Percentiles rank a stretch among this genome's conserved stretches.
These are phyloP conservation scores for Sporothrix protearum DNA, from an alignment of 2,329 filamentous ascomycete species.

Conservation along the genomic window DNA sequence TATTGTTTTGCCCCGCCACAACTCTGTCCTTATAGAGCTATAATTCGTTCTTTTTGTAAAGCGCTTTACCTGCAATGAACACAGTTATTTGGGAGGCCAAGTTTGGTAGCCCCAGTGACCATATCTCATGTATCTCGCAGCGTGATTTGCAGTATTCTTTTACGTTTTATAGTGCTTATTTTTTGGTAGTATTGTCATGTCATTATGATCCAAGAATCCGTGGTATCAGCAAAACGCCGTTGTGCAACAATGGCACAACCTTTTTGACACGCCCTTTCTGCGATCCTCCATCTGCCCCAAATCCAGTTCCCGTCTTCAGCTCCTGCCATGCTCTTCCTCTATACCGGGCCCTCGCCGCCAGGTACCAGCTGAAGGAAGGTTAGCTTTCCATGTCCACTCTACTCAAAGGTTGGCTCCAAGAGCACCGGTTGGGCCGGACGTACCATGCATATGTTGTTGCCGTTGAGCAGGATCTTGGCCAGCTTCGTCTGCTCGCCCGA, in stretches of 20 bases:
- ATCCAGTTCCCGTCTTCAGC: neutral
- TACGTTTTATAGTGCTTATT: neutral
- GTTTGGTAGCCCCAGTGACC: too few species aligned
- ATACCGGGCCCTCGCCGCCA: constrained; percentile 66
- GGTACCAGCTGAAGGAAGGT: constrained; percentile 78
- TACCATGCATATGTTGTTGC: constrained; percentile 99
- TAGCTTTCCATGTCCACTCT: too few species aligned
- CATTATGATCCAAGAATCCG: neutral
- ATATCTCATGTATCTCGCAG: too few species aligned
- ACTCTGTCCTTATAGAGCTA: constrained; percentile 6
- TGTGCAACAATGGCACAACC: neutral
- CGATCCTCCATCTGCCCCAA: constrained; percentile 17
- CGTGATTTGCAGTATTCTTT: too few species aligned
- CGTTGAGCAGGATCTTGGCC: constrained; percentile 91
- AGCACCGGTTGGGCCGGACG: constrained; percentile 31
- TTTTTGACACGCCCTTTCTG: neutral
- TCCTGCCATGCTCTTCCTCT: neutral
- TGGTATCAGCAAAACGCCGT: neutral
- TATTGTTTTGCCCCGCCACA: neutral
- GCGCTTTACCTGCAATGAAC: neutral
- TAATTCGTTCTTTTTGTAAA: neutral
- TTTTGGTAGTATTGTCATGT: neutral
- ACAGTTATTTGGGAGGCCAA: neutral
- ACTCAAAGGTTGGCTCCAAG: too few species aligned
- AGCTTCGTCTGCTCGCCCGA: constrained; percentile 83